Evolutionary conservation across 73 alveolate species (phyloP), one percentile per base, ranked within the genome.

Genomic region (Urostyla sp.): DNA sequence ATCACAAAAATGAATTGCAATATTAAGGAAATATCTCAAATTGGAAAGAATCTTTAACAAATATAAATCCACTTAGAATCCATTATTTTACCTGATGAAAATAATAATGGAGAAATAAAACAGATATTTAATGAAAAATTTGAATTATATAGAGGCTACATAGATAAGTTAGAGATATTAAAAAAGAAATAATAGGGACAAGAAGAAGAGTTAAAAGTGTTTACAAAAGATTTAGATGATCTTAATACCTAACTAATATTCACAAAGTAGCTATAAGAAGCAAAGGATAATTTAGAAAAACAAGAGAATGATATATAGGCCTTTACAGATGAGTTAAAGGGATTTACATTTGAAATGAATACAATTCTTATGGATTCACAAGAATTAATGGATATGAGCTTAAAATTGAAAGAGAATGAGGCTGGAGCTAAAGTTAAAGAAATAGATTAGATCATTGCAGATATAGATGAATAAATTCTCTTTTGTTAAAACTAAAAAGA

Each of bases 401-500:
- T 27, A 63, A 40, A 63, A 23, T 2, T 5, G 27, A 63, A 63
- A 27, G 10, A 13, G 44, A 46, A 63, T 20, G 50, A 38, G 26
- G 40, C 46, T 2, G 59, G 44, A 24, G 30, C 23, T 8, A 27
- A 15, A 1, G 7, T 63, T 24, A 36, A 40, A n/a, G 18, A 43
- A 16, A 24, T 63, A 3, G 8, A 34, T 8, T 3, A 15, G 23
- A 3, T 13, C 4, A 34, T 63, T 8, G 7, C 7, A 3, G 50
- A 8, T 1, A 63, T 63, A 2, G 79, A 63, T 38, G 79, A 63
- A 8, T 43, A 63, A 46, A 24, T 5, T 18, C 26, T 8, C 6
- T 57, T 43, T 21, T 8, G 27, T 5, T 44, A 63, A 63, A 16
- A 16, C 1, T 43, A 63, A 63, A 45, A 43, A 34, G 79, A 63